These are phyloP conservation scores for Marasmius tenuissimus DNA, from an alignment of 1,284 basidiomycete species.

Conservation along the genomic window DNA sequence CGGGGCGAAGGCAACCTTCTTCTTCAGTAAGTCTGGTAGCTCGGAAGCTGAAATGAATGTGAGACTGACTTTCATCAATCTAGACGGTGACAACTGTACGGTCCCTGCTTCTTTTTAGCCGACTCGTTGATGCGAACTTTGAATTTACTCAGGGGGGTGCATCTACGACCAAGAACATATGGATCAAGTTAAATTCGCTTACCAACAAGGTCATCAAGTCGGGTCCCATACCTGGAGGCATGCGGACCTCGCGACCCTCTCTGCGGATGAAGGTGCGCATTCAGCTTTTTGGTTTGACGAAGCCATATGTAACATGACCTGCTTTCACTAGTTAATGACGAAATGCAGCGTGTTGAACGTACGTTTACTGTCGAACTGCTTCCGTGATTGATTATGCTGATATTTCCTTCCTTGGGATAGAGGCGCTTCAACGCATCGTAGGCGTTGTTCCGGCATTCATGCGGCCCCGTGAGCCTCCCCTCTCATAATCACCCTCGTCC, in stretches of 20 bases:
- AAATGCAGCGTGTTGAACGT: conserved; percentile 7
- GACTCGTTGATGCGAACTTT: not conserved
- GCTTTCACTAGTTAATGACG: conserved; percentile 16
- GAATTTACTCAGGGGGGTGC: conserved; percentile 30
- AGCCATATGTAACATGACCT: not conserved
- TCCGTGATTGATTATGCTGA: not conserved
- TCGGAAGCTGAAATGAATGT: not conserved
- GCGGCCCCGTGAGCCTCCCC: conserved; percentile 16
- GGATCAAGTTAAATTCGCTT: conserved; percentile 36
- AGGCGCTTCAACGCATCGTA: conserved; percentile 31
- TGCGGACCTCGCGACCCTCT: conserved; percentile 31
- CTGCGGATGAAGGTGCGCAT: conserved; percentile 32
- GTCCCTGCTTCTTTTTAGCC: not conserved
- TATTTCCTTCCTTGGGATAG: conserved; percentile 7
- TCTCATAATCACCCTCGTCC: not conserved
- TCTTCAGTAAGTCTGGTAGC: conserved; percentile 41
- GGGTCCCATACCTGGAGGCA: conserved; percentile 46
- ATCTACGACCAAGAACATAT: conserved; percentile 37
- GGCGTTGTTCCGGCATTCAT: conserved; percentile 35
- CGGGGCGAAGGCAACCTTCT: conserved; percentile 54
- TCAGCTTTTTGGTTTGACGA: not conserved
- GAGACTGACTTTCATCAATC: not conserved
- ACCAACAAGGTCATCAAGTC: conserved; percentile 38
- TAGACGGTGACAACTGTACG: conserved; percentile 28
- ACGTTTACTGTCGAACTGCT: conserved; percentile 1